Conservation (phyloP, 331 rosid species). For the Quercus lobata region DNA sequence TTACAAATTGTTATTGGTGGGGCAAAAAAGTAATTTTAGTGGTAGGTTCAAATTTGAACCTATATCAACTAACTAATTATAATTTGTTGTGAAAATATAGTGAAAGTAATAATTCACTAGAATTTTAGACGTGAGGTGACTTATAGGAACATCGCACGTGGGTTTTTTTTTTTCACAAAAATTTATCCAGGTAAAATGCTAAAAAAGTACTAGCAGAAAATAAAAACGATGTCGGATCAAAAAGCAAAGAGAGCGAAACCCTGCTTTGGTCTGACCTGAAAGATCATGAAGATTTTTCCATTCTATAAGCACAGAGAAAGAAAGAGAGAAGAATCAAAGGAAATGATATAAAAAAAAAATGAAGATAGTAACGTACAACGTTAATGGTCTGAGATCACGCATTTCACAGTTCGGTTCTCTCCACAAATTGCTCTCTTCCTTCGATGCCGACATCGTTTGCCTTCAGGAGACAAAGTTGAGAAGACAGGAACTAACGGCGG, state of each 20-base stretch:
- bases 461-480: slow-evolving; percentile 89
- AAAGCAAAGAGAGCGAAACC: too few relatives aligned
- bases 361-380: slow-evolving; percentile 95
- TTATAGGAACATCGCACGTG: too few relatives aligned
- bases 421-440: slow-evolving; percentile 67
- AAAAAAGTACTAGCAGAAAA: too few relatives aligned
- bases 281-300: too few relatives aligned
- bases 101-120: accelerated
- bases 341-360: slow-evolving; percentile 19
- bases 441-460: slow-evolving; percentile 83
- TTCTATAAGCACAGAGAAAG: too few relatives aligned
- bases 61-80: accelerated
- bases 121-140: too few relatives aligned
- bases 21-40: too few relatives aligned
- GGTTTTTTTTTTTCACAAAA: too few relatives aligned
- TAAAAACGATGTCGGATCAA: too few relatives aligned
- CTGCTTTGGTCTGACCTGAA: too few relatives aligned
- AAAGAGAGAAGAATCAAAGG: background rate
- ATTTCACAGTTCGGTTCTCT: slow-evolving; percentile 89
- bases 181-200: too few relatives aligned
- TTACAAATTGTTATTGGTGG: accelerated
- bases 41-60: accelerated
- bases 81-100: accelerated
- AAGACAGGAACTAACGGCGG: slow-evolving; percentile 71
- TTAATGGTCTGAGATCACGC: slow-evolving; percentile 80